These are phyloP conservation scores for Bruguiera sexangula DNA, from an alignment of 345 rosid species.

Conservation along the genomic window DNA sequence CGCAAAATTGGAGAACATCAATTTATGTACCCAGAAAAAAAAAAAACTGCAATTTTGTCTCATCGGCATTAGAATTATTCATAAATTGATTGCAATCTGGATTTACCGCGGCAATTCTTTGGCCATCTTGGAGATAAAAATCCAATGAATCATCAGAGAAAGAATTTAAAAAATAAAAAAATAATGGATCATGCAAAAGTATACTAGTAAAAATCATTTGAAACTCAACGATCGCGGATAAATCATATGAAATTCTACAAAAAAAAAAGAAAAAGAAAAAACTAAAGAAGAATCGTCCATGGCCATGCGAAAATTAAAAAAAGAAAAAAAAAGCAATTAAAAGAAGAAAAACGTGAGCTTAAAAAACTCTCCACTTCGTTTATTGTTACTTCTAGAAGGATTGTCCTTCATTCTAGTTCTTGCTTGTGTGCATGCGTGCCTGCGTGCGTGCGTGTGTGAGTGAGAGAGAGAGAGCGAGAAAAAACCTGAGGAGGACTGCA, in stretches of 20 bases:
- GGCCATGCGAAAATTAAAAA: too few relatives aligned
- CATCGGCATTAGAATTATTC: neutral
- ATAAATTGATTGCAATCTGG: neutral
- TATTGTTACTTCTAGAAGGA: neutral
- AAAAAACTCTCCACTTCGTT: neutral
- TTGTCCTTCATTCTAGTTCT: too few relatives aligned
- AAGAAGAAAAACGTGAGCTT: too few relatives aligned
- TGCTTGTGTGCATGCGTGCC: too few relatives aligned
- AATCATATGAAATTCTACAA: too few relatives aligned
- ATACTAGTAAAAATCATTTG: too few relatives aligned
- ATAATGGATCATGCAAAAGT: neutral
- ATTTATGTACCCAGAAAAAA: neutral
- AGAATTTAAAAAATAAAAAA: neutral
- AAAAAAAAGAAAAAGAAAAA: too few relatives aligned
- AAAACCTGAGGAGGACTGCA: slow-evolving; percentile 11
- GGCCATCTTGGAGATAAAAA: neutral
- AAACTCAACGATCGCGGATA: too few relatives aligned
- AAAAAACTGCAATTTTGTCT: neutral
- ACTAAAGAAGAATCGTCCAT: too few relatives aligned
- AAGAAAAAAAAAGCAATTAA: too few relatives aligned
- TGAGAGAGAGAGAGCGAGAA: neutral
- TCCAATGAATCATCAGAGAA: neutral
- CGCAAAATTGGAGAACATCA: neutral
- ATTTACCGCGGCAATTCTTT: neutral
- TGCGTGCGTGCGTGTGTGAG: too few relatives aligned